These are phyloP conservation scores for Annulohypoxylon stygium DNA, from an alignment of 495 filamentous ascomycete genomes.

Conservation along the genomic window DNA sequence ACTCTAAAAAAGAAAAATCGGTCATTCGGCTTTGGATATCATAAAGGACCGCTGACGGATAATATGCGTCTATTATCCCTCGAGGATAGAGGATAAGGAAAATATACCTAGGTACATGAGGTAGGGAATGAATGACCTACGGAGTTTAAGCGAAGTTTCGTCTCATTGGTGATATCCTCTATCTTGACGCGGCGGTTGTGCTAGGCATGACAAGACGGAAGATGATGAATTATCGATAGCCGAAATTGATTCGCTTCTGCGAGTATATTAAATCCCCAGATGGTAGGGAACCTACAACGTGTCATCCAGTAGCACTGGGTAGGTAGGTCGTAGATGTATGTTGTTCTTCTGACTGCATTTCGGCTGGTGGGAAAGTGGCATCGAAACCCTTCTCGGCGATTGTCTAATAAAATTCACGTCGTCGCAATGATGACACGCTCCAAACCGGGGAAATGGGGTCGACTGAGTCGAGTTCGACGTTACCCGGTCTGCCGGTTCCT, in stretches of 20 bases:
- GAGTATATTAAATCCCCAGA: slow-evolving; percentile 28
- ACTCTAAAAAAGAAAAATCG: slow-evolving; percentile 4
- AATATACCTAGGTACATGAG: neutral
- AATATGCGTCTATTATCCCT: neutral
- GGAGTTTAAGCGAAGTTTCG: slow-evolving; percentile 9
- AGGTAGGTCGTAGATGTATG: slow-evolving; percentile 12
- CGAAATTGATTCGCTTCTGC: slow-evolving; percentile 40
- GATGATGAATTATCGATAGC: slow-evolving; percentile 35
- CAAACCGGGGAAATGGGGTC: slow-evolving; percentile 21
- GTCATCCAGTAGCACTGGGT: slow-evolving; percentile 23
- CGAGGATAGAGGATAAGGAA: slow-evolving; percentile 4
- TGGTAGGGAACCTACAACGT: slow-evolving; percentile 37
- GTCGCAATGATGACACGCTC: slow-evolving; percentile 28
- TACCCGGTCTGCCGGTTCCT: slow-evolving; percentile 33
- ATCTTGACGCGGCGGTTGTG: slow-evolving; percentile 27
- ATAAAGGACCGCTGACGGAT: slow-evolving; percentile 1
- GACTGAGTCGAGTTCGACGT: slow-evolving; percentile 17
- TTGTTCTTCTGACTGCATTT: slow-evolving; percentile 10
- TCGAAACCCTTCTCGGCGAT: slow-evolving; percentile 12
- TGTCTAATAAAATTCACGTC: slow-evolving; percentile 23
- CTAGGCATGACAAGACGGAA: slow-evolving; percentile 36
- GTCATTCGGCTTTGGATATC: neutral
- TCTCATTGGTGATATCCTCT: slow-evolving; percentile 32
- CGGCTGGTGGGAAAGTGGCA: slow-evolving; percentile 21
- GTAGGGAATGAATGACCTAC: slow-evolving; percentile 24